These are phyloP conservation scores for Calycina herbarum DNA, from an alignment of 2,329 filamentous ascomycete genomes.

Conservation along the genomic window DNA sequence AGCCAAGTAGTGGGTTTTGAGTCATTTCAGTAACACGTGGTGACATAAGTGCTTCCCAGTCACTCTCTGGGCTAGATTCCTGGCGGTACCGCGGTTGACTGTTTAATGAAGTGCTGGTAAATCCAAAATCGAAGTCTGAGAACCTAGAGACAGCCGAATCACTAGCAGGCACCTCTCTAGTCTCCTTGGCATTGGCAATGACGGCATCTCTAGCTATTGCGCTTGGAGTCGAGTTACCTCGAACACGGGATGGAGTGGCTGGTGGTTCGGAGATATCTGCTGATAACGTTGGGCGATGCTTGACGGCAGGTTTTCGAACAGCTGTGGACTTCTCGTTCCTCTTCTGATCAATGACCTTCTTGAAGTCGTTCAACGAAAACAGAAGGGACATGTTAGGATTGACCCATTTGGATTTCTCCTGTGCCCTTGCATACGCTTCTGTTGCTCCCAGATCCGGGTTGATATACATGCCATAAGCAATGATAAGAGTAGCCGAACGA, in stretches of 20 bases:
- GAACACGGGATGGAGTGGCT: constrained; percentile 47
- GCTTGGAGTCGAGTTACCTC: constrained; percentile 55
- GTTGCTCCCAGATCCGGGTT: constrained; percentile 76
- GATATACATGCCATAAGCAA: constrained; percentile 80
- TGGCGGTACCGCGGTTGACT: constrained; percentile 9
- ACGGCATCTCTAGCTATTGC: constrained; percentile 26
- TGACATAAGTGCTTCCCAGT: constrained; percentile 36
- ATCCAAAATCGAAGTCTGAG: constrained; percentile 35
- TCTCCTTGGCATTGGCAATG: constrained; percentile 18
- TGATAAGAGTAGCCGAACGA: constrained; percentile 81
- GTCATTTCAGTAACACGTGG: constrained; percentile 38
- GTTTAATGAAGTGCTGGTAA: constrained; percentile 19
- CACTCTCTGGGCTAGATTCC: constrained; percentile 17
- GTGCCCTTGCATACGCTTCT: constrained; percentile 78
- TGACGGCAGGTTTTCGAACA: constrained; percentile 56
- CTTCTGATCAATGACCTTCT: constrained; percentile 60
- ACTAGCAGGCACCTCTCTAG: constrained; percentile 15
- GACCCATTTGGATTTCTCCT: constrained; percentile 82
- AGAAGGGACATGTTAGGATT: constrained; percentile 91
- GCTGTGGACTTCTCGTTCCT: constrained; percentile 40
- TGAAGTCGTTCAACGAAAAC: constrained; percentile 84
- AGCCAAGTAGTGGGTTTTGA: constrained; percentile 32
- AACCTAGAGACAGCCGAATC: constrained; percentile 27
- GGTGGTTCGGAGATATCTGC: constrained; percentile 51
- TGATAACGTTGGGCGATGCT: constrained; percentile 61